These are phyloP conservation scores for Entonaema liquescens DNA, from an alignment of 495 filamentous ascomycete species.

Conservation along the genomic window DNA sequence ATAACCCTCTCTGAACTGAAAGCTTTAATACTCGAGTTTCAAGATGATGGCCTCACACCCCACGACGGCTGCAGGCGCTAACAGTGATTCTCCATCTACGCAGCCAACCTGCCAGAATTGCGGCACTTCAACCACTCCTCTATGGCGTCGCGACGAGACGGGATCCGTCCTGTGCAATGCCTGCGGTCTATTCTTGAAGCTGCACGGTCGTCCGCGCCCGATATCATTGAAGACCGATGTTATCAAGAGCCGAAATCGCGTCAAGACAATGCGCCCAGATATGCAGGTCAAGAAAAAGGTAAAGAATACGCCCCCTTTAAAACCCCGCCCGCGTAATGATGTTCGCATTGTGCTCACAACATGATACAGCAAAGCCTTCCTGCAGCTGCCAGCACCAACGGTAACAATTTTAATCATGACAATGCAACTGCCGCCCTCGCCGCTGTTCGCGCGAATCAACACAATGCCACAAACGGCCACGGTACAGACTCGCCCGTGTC, in stretches of 20 bases:
- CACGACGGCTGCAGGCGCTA: conserved; percentile 49
- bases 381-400: conserved; percentile 66
- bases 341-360: conserved; percentile 18
- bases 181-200: conserved; percentile 95
- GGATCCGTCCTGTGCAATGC: conserved; percentile 99
- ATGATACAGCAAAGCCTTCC: conserved; percentile 56
- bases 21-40: conserved; percentile 23
- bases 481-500: conserved; percentile 87
- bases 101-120: conserved; percentile 99
- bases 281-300: conserved; percentile 92
- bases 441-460: conserved; percentile 68
- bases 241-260: conserved; percentile 98
- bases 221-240: conserved; percentile 98
- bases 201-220: conserved; percentile 90
- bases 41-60: conserved; percentile 49
- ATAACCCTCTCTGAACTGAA: conserved; percentile 19
- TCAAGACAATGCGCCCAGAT: conserved; percentile 82
- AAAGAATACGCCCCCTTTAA: conserved; percentile 29
- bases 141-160: conserved; percentile 96
- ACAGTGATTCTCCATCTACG: conserved; percentile 67
- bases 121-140: conserved; percentile 89
- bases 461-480: conserved; percentile 77
- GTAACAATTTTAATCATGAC: conserved; percentile 57
- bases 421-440: conserved; percentile 49
- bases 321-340: conserved; percentile 9